phyloP scores from a whole-genome alignment of 805 yeast species.

The Metschnikowia gelsemii region DNA sequence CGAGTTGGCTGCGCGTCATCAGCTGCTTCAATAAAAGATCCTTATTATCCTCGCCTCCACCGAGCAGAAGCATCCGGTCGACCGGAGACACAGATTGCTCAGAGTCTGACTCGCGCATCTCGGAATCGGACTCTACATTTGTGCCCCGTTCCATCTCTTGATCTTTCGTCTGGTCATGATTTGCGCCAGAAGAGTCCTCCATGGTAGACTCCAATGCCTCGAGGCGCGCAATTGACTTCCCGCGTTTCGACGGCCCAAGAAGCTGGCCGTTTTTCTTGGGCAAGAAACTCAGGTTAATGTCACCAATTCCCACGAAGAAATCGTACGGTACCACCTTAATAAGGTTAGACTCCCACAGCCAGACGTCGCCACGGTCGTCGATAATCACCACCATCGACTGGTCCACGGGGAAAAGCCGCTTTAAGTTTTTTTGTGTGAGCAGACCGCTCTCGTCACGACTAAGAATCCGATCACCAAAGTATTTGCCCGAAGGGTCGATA shows the following conservation, averaged over 20 bases:
- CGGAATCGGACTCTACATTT: too few species aligned
- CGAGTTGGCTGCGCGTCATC: conserved; percentile 60
- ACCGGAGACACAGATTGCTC: conserved; percentile 35
- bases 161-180: too few species aligned
- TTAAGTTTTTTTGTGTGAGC: conserved; percentile 81
- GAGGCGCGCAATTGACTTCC: conserved; percentile 55
- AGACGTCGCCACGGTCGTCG: conserved; percentile 97
- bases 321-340: conserved; percentile 93
- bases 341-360: conserved; percentile 95
- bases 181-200: too few species aligned
- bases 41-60: conserved; percentile 51
- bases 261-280: conserved; percentile 69
- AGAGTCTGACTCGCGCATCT: conserved; percentile 1
- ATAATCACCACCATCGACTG: conserved; percentile 95
- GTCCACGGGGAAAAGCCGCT: conserved; percentile 89
- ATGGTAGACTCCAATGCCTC: conserved; percentile 49
- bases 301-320: conserved; percentile 96
- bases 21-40: conserved; percentile 55
- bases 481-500: conserved; percentile 84
- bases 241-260: conserved; percentile 61
- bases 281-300: conserved; percentile 86
- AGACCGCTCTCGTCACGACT: conserved; percentile 95
- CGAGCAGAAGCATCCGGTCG: conserved; percentile 47
- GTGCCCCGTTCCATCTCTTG: neutral
- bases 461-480: conserved; percentile 87